A percentile compares a stretch with the other conserved stretches of the same genome.
These are phyloP conservation scores for Podaxis sp. DNA, from an alignment of 768 basidiomycete species.

Conservation along the genomic window DNA sequence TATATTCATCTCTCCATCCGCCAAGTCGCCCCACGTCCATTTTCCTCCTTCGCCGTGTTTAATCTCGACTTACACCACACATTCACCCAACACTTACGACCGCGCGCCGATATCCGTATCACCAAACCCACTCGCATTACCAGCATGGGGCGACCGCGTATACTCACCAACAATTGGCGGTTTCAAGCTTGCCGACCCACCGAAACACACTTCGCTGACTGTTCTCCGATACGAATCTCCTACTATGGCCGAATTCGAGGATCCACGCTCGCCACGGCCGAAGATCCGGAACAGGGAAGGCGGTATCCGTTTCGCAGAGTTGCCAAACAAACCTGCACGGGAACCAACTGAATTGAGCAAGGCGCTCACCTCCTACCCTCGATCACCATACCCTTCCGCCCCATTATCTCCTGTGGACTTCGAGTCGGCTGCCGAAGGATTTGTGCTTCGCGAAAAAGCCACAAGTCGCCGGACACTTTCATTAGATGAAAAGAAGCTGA, in stretches of 20 bases:
- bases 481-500: slow-evolving; percentile 18
- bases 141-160: slow-evolving; percentile 53
- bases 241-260: slow-evolving; percentile 32
- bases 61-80: slow-evolving; percentile 53
- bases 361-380: slow-evolving; percentile 35
- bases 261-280: slow-evolving; percentile 37
- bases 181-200: slow-evolving; percentile 35
- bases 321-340: slow-evolving; percentile 22
- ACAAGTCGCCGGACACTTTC: slow-evolving; percentile 20
- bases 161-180: slow-evolving; percentile 35
- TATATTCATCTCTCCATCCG: slow-evolving; percentile 29
- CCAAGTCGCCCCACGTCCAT: slow-evolving; percentile 55
- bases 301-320: slow-evolving; percentile 25
- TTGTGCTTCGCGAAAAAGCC: not conserved
- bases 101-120: slow-evolving; percentile 61
- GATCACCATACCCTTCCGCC: slow-evolving; percentile 43
- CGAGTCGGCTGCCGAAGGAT: slow-evolving; percentile 12
- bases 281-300: slow-evolving; percentile 23
- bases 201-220: slow-evolving; percentile 22
- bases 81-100: slow-evolving; percentile 62
- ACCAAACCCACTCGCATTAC: slow-evolving; percentile 54
- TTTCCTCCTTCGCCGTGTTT: slow-evolving; percentile 64
- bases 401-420: slow-evolving; percentile 24
- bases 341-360: slow-evolving; percentile 25
- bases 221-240: slow-evolving; percentile 22